phyloP scores from a whole-genome alignment of 192 early-diverging fungal species.

The Backusella tuberculispora region DNA sequence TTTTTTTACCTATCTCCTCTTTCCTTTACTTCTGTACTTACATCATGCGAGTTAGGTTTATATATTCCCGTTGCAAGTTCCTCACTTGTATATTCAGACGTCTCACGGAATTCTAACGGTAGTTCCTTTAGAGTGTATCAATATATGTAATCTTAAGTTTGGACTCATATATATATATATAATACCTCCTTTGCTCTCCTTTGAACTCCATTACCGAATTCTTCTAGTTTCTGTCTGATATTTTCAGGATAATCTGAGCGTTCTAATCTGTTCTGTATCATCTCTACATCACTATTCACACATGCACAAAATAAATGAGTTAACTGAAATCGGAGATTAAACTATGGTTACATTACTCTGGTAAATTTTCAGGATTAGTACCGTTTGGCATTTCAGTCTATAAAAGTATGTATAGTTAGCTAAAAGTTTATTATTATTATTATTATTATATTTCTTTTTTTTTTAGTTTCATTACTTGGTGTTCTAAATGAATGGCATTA shows the following conservation, averaged over 20 bases:
- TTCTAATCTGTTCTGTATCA: neutral
- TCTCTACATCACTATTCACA: neutral
- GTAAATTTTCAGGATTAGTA: neutral
- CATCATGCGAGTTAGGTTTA: neutral
- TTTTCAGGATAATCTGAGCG: neutral
- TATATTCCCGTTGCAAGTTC: neutral
- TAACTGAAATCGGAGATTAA: neutral
- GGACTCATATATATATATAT: too few relatives aligned
- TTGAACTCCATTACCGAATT: neutral
- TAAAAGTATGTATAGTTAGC: neutral
- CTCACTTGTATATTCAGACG: neutral
- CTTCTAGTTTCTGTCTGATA: neutral
- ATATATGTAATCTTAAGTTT: too few relatives aligned
- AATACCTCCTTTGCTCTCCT: neutral
- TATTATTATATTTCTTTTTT: neutral
- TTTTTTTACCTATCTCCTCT: neutral
- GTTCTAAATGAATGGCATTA: neutral
- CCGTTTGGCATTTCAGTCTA: neutral
- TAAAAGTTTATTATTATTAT: neutral
- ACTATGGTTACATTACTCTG: neutral
- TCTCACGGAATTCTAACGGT: conserved; percentile 1
- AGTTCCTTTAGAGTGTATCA: neutral
- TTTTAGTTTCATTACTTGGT: neutral
- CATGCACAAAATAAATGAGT: neutral
- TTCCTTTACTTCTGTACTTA: neutral